Conservation (phyloP, 2,329 filamentous ascomycete species). For the Xylariaceae sp. region DNA sequence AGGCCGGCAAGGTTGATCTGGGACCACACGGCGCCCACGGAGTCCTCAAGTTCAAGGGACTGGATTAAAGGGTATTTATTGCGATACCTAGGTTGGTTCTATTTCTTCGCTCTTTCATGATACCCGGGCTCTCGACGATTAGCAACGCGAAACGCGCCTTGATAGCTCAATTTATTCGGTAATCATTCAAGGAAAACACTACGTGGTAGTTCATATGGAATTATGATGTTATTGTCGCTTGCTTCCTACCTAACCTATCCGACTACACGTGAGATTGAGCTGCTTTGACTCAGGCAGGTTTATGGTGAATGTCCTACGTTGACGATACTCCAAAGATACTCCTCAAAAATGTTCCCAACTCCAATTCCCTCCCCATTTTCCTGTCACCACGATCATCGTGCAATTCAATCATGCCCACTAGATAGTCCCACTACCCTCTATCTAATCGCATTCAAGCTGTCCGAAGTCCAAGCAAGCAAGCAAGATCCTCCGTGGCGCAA, state of each 20-base stretch:
- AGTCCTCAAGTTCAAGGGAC: constrained; percentile 45
- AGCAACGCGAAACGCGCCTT: not conserved
- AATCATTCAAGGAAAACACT: not conserved
- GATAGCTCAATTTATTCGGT: not conserved
- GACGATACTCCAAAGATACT: no score
- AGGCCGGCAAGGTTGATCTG: constrained; percentile 36
- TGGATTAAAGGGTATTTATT: constrained; percentile 34
- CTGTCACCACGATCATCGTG: no score
- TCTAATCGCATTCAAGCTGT: not conserved
- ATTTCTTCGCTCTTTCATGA: constrained; percentile 18
- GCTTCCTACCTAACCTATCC: not conserved
- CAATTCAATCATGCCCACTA: no score
- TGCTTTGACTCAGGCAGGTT: not conserved
- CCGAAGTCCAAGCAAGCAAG: not conserved
- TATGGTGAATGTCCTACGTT: no score
- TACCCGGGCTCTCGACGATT: constrained; percentile 20
- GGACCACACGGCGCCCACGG: constrained; percentile 49
- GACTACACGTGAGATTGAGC: not conserved
- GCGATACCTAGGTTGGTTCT: not conserved
- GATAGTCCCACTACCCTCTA: no score
- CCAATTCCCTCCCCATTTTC: no score
- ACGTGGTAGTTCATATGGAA: not conserved
- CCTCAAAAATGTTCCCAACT: no score
- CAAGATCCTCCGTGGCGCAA: not conserved
- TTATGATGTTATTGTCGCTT: not conserved